Evolutionary conservation across 768 basidiomycete genomes (phyloP).

Genomic region (Bullera alba): DNA sequence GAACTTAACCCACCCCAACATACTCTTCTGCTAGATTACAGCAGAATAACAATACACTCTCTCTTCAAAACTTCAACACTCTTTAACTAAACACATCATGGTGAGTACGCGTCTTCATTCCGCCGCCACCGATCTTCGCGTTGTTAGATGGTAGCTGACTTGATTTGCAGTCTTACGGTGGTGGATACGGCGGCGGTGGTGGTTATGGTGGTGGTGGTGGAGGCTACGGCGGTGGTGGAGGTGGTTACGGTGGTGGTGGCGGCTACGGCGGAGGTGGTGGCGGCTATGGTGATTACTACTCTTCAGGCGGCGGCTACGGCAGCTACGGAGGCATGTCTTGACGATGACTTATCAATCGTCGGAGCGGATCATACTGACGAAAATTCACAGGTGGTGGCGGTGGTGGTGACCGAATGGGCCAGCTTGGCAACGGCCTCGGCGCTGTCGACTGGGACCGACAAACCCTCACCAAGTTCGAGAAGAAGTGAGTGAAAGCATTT

Average conservation of each 20-base stretch:
- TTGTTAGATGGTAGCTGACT: conserved; percentile 4
- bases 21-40: not conserved
- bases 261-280: conserved; percentile 46
- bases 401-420: conserved; percentile 56
- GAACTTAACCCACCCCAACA: too few relatives aligned
- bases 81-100: not conserved
- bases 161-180: conserved; percentile 21
- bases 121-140: conserved; percentile 6
- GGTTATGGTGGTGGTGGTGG: conserved; percentile 11
- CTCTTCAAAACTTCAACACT: too few relatives aligned
- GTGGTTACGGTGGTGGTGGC: conserved; percentile 40
- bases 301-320: conserved; percentile 45
- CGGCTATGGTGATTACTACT: conserved; percentile 20
- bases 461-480: conserved; percentile 80
- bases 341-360: conserved; percentile 36
- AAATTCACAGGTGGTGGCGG: conserved; percentile 28
- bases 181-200: conserved; percentile 8
- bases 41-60: too few relatives aligned
- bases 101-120: not conserved
- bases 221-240: conserved; percentile 31
- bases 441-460: conserved; percentile 74
- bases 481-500: conserved; percentile 57
- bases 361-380: conserved; percentile 21
- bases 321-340: conserved; percentile 44
- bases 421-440: conserved; percentile 72